phyloP scores from a whole-genome alignment of 768 basidiomycete genomes.

The Rhizopogon vinicolor region DNA sequence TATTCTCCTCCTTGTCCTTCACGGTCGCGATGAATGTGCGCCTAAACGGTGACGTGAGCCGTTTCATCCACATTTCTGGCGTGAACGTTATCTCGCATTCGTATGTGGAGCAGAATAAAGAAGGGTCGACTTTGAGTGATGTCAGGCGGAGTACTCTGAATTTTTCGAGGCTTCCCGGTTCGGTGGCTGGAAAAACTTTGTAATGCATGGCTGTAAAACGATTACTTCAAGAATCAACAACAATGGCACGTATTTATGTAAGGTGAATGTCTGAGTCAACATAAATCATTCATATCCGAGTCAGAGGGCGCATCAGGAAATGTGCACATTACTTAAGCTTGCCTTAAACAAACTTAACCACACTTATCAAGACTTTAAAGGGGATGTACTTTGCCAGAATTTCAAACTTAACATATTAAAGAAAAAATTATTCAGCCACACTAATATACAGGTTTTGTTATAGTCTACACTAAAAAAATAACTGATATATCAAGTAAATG shows the following conservation, averaged over 20 bases:
- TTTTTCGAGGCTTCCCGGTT: slow-evolving; percentile 17
- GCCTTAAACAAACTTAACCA: no score
- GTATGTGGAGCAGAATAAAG: slow-evolving; percentile 18
- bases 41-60: slow-evolving; percentile 9
- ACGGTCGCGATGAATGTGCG: slow-evolving; percentile 14
- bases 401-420: no score
- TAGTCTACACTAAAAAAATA: no score
- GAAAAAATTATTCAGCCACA: no score
- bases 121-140: slow-evolving; percentile 18
- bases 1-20: background rate
- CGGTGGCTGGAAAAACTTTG: slow-evolving; percentile 12
- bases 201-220: slow-evolving; percentile 2
- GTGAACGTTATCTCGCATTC: slow-evolving; percentile 16
- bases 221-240: background rate
- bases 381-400: no score
- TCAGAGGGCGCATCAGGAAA: background rate
- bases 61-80: slow-evolving; percentile 18
- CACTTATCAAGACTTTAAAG: no score
- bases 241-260: background rate
- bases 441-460: no score
- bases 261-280: no score
- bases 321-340: no score
- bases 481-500: no score
- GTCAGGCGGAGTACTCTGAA: slow-evolving; percentile 18
- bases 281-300: no score